phyloP scores from a whole-genome alignment of 345 rosid genomes.

The Hibiscus trionum region DNA sequence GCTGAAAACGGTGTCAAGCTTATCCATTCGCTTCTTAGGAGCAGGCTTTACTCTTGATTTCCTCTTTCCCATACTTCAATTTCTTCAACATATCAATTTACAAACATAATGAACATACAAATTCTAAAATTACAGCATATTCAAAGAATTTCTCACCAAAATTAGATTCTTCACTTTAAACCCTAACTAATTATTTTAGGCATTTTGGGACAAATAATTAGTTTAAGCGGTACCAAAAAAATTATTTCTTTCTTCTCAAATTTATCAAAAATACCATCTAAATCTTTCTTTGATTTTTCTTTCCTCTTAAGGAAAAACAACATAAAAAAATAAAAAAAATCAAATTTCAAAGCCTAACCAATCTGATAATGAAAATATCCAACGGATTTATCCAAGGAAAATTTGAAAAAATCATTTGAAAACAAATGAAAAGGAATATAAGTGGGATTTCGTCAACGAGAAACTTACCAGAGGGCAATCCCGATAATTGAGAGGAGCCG shows the following conservation, averaged over 20 bases:
- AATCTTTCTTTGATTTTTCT: not conserved
- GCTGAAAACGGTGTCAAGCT: conserved; percentile 88
- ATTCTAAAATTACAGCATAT: not conserved
- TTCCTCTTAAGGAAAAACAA: not conserved
- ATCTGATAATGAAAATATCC: not conserved
- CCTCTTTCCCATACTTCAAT: conserved; percentile 79
- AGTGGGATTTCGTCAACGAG: not conserved
- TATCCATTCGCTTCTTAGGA: conserved; percentile 85
- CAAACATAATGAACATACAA: not conserved
- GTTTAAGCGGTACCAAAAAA: not conserved
- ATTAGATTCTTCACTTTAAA: not conserved
- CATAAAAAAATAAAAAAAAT: not conserved
- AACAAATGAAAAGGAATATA: not conserved
- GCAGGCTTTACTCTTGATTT: conserved; percentile 96
- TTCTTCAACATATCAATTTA: not conserved
- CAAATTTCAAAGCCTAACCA: not conserved
- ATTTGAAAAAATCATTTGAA: not conserved
- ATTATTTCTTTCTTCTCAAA: not conserved
- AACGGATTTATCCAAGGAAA: not conserved
- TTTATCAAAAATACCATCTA: not conserved
- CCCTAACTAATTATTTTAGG: not conserved
- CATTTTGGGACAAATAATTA: not conserved
- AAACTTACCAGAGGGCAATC: not conserved
- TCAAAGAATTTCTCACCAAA: not conserved
- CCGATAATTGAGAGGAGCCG: not conserved